Conservation (phyloP, 1,284 basidiomycete species). For the Afroboletus lepidellus region DNA sequence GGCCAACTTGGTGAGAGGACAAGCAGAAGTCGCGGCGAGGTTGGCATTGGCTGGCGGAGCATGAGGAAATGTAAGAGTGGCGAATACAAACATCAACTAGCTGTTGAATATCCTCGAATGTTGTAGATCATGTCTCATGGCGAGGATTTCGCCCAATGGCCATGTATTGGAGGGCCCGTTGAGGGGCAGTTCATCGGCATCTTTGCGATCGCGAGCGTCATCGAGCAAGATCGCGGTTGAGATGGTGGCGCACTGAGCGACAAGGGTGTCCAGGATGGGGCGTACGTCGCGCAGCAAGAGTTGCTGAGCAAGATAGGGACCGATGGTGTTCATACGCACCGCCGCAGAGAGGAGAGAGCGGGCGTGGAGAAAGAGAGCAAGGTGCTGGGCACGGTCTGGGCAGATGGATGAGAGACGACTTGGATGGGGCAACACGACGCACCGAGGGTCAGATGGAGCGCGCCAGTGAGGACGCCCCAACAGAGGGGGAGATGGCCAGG, state of each 20-base stretch:
- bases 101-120: slow-evolving; percentile 97
- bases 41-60: slow-evolving; percentile 68
- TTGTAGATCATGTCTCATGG: slow-evolving; percentile 88
- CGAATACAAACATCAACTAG: slow-evolving; percentile 32
- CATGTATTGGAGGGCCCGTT: slow-evolving; percentile 84
- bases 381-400: slow-evolving; percentile 71
- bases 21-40: slow-evolving; percentile 91
- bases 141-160: slow-evolving; percentile 94
- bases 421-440: slow-evolving; percentile 21
- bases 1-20: slow-evolving; percentile 90
- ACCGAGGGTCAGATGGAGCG: slow-evolving; percentile 76
- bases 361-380: slow-evolving; percentile 92
- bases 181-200: slow-evolving; percentile 38
- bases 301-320: slow-evolving; percentile 92
- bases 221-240: slow-evolving; percentile 39
- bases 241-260: slow-evolving; percentile 43
- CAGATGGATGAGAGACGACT: neutral
- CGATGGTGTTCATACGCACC: slow-evolving; percentile 88
- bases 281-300: slow-evolving; percentile 74
- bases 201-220: slow-evolving; percentile 6
- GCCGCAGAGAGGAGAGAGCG: slow-evolving; percentile 87
- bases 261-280: slow-evolving; percentile 59
- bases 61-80: slow-evolving; percentile 18
- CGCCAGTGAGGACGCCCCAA: slow-evolving; percentile 84
- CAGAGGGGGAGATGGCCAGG: slow-evolving; percentile 87